These are phyloP conservation scores for Euryodendron excelsum DNA, from an alignment of 148 eudicot genomes.

Conservation along the genomic window DNA sequence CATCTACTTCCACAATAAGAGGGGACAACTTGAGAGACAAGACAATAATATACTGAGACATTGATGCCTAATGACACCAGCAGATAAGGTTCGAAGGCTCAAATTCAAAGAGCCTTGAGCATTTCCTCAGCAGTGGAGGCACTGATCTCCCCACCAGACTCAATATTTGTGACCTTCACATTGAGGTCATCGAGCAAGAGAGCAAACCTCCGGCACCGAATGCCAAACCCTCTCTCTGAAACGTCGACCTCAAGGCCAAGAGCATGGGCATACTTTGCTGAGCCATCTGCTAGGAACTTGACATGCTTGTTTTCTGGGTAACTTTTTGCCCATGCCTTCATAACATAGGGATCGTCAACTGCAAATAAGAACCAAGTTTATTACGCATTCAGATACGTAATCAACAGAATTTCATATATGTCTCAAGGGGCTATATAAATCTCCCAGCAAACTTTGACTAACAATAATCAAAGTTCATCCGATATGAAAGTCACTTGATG, in stretches of 20 bases:
- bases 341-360: conserved; percentile 88
- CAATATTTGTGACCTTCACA: conserved; percentile 62
- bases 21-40: no score
- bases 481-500: no score
- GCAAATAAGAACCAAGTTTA: conserved; percentile 23
- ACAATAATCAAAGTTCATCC: no score
- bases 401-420: no score
- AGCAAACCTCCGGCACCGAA: conserved; percentile 68
- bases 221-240: conserved; percentile 57
- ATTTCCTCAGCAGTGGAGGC: conserved; percentile 78
- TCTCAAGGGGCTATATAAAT: no score
- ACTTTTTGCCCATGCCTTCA: conserved; percentile 86
- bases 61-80: no score
- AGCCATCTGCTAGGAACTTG: conserved; percentile 80
- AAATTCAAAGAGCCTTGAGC: conserved; percentile 57
- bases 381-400: no score
- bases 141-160: conserved; percentile 72
- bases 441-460: no score
- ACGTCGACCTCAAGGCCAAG: conserved; percentile 82
- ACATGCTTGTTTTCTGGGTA: conserved; percentile 69
- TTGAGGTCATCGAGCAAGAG: conserved; percentile 68
- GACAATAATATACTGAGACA: no score
- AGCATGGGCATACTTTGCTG: conserved; percentile 61
- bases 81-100: no score
- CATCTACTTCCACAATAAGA: no score